phyloP scores from a whole-genome alignment of 225 moss, liverwort and hornwort genomes.

The Antitrichia curtipendula region DNA sequence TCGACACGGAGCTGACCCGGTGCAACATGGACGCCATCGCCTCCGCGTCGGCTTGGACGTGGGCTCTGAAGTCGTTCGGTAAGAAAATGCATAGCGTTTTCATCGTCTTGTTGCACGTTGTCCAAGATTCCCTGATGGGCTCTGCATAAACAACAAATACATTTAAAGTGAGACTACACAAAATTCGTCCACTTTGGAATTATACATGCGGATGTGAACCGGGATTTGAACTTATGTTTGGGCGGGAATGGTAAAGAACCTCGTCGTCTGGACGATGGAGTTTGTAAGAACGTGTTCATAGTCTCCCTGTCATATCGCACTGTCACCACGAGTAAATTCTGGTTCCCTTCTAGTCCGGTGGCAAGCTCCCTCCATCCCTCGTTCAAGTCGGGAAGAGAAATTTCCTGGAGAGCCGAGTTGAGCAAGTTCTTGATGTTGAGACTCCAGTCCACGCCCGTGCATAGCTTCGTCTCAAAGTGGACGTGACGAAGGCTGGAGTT shows the following conservation, averaged over 20 bases:
- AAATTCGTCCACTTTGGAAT: not conserved
- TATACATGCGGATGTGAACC: not conserved
- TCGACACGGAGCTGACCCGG: not conserved
- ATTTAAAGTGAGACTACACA: not conserved
- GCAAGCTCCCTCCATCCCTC: conserved; percentile 22
- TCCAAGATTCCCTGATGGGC: not conserved
- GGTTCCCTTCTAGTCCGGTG: not conserved
- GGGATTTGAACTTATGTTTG: not conserved
- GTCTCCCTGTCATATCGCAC: not conserved
- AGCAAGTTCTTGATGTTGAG: not conserved
- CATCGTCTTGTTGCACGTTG: not conserved
- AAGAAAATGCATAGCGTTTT: conserved; percentile 11
- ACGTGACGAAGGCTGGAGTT: not conserved
- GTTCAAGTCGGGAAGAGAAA: conserved; percentile 16
- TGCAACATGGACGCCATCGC: not conserved
- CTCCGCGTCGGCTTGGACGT: not conserved
- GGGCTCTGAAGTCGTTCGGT: not conserved
- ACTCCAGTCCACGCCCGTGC: not conserved
- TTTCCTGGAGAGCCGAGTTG: conserved; percentile 6
- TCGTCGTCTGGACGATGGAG: not conserved
- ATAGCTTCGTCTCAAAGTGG: conserved; percentile 6
- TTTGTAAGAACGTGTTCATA: not conserved
- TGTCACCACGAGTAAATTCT: not conserved
- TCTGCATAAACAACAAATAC: not conserved
- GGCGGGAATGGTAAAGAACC: not conserved